Percentiles rank a stretch among this genome's conserved stretches.
Conservation (phyloP, 2,329 filamentous ascomycete species). For the Phialocephala subalpina region DNA sequence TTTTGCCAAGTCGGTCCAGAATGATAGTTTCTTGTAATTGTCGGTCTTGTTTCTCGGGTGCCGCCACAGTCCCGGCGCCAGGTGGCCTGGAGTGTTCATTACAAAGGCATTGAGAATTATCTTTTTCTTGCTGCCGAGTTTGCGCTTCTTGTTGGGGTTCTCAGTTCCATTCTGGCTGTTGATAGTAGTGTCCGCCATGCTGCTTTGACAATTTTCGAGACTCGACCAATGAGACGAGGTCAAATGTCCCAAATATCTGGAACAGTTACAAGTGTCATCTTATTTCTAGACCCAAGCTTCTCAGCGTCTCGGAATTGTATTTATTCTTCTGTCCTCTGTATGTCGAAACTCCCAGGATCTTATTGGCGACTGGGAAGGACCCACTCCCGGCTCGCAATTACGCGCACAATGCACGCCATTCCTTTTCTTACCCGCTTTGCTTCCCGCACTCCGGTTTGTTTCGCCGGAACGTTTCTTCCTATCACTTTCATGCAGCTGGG, state of each 20-base stretch:
- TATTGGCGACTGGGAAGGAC: background rate
- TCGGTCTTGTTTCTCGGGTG: conserved; percentile 1
- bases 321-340: background rate
- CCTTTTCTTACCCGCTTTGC: background rate
- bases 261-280: background rate
- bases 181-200: background rate
- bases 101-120: conserved; percentile 1
- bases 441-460: background rate
- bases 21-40: background rate
- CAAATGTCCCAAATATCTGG: background rate
- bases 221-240: background rate
- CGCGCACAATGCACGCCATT: conserved; percentile 1
- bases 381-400: background rate
- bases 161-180: background rate
- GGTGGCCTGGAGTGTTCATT: conserved; percentile 5
- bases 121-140: background rate
- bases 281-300: background rate
- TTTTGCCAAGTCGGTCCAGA: conserved; percentile 1
- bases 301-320: background rate
- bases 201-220: background rate
- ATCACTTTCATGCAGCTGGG: background rate
- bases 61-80: background rate
- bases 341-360: background rate
- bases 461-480: background rate
- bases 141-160: background rate